Evolutionary conservation across 225 moss, liverwort and hornwort genomes (phyloP).

Genomic region (Rhytidiadelphus loreus): DNA sequence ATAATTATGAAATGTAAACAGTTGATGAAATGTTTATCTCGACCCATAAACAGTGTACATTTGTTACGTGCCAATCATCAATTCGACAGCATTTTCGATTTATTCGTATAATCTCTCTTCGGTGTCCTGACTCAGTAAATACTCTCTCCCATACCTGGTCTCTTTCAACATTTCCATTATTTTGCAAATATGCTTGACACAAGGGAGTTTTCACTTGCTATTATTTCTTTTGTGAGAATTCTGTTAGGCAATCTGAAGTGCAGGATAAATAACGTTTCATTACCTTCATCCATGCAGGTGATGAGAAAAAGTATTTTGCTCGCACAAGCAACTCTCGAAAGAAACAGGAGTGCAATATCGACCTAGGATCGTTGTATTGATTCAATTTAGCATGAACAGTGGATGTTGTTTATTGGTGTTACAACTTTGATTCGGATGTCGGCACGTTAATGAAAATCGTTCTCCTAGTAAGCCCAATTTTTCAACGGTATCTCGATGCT

Average conservation of each 20-base stretch:
- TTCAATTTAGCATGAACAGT: not conserved
- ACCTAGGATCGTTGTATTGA: not conserved
- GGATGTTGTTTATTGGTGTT: not conserved
- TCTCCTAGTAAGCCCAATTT: conserved; percentile 18
- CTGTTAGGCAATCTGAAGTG: not conserved
- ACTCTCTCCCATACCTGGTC: not conserved
- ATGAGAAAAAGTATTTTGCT: not conserved
- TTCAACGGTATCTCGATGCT: conserved; percentile 22
- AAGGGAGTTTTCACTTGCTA: not conserved
- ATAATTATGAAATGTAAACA: not conserved
- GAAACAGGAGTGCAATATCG: not conserved
- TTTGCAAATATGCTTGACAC: not conserved
- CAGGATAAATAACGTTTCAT: not conserved
- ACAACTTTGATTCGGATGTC: not conserved
- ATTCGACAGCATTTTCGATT: too few species aligned
- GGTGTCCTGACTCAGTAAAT: not conserved
- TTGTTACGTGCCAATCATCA: not conserved
- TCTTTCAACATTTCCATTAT: not conserved
- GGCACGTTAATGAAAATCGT: not conserved
- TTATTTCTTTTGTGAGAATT: not conserved
- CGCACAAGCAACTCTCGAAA: not conserved
- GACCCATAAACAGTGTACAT: too few species aligned
- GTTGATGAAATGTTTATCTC: not conserved
- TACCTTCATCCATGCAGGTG: not conserved
- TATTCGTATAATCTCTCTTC: not conserved